Evolutionary conservation across 192 early-diverging fungal species (phyloP).

Genomic region (Gorgonomyces haynaldii): DNA sequence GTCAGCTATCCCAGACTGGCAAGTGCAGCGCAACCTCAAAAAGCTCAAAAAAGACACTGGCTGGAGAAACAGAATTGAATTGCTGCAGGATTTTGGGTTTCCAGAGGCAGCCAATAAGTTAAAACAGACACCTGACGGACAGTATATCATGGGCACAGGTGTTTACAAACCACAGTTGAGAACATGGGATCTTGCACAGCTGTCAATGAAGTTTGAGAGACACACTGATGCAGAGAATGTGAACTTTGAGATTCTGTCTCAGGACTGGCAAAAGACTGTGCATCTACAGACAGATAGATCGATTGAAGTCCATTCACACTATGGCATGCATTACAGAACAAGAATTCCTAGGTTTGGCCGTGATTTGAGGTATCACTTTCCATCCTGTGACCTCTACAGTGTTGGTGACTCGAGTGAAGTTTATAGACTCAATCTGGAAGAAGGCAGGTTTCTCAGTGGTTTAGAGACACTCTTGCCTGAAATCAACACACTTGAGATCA

Average conservation of each 20-base stretch:
- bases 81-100: slow-evolving; percentile 98
- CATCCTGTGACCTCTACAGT: slow-evolving; percentile 82
- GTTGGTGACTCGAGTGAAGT: slow-evolving; percentile 70
- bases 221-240: slow-evolving; percentile 91
- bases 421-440: slow-evolving; percentile 82
- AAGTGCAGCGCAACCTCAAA: slow-evolving; percentile 72
- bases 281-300: slow-evolving; percentile 82
- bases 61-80: slow-evolving; percentile 80
- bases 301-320: slow-evolving; percentile 89
- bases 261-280: slow-evolving; percentile 96
- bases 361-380: slow-evolving; percentile 79
- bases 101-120: slow-evolving; percentile 83
- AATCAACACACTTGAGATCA: slow-evolving; percentile 51
- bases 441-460: slow-evolving; percentile 82
- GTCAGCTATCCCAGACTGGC: slow-evolving; percentile 87
- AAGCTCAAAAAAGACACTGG: slow-evolving; percentile 78
- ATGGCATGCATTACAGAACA: slow-evolving; percentile 86
- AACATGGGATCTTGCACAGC: slow-evolving; percentile 80
- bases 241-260: slow-evolving; percentile 65
- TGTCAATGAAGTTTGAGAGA: slow-evolving; percentile 97
- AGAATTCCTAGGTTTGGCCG: slow-evolving; percentile 93
- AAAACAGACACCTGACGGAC: slow-evolving; percentile 73
- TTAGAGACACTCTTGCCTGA: slow-evolving; percentile 56
- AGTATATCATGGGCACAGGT: slow-evolving; percentile 84
- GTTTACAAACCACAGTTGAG: slow-evolving; percentile 98